A percentile compares a stretch with the other conserved stretches of the same genome.
Conservation (phyloP, 2,329 filamentous ascomycete genomes). For the Thielaviopsis ethacetica region DNA sequence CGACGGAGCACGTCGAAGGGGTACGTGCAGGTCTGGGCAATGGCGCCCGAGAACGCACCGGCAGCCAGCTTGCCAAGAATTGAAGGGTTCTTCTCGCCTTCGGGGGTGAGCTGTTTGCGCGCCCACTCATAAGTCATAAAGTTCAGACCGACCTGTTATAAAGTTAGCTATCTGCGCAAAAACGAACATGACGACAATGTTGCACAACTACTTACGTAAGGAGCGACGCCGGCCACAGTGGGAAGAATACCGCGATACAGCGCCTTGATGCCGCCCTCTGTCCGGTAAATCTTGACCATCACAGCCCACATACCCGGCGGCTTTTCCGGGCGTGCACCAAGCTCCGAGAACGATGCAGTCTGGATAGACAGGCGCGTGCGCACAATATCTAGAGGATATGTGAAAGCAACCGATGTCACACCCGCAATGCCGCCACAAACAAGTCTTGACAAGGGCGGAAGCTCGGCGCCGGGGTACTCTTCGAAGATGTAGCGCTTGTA, state of each 20-base stretch:
- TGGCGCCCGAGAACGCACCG: slow-evolving; percentile 85
- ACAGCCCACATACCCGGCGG: slow-evolving; percentile 88
- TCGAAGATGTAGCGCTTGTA: slow-evolving; percentile 86
- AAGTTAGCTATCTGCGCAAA: neutral
- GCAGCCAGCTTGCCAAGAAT: slow-evolving; percentile 69
- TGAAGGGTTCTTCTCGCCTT: slow-evolving; percentile 71
- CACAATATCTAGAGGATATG: slow-evolving; percentile 95
- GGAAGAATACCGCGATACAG: slow-evolving; percentile 92
- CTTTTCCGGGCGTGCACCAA: slow-evolving; percentile 47
- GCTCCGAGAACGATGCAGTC: slow-evolving; percentile 78
- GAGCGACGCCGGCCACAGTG: slow-evolving; percentile 86
- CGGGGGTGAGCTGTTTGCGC: slow-evolving; percentile 66
- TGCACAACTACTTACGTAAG: slow-evolving; percentile 47
- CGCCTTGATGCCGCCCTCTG: slow-evolving; percentile 68
- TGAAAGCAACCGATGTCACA: slow-evolving; percentile 87
- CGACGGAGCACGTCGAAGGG: slow-evolving; percentile 93
- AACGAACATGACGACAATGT: neutral
- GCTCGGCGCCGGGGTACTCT: slow-evolving; percentile 51
- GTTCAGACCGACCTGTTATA: slow-evolving; percentile 69
- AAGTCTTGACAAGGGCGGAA: slow-evolving; percentile 59
- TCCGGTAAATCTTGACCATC: slow-evolving; percentile 70
- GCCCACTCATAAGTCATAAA: slow-evolving; percentile 97
- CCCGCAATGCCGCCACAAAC: slow-evolving; percentile 84
- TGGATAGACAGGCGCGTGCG: slow-evolving; percentile 93
- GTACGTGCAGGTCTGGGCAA: slow-evolving; percentile 96